phyloP scores from a whole-genome alignment of 306 rosid species.

The Quercus alba region DNA sequence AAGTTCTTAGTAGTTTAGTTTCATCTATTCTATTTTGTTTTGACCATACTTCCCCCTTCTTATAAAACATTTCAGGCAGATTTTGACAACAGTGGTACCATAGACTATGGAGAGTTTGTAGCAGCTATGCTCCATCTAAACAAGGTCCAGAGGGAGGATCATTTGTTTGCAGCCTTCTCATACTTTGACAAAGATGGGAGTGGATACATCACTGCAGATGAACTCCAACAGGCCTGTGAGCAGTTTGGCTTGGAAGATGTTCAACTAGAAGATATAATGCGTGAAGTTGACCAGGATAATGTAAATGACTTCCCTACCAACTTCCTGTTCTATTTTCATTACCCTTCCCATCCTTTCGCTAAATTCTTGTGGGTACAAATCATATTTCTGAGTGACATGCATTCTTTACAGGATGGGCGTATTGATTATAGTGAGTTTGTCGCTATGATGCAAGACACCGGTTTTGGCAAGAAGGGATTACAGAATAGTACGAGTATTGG shows the following conservation, averaged over 20 bases:
- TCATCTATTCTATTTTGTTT: not conserved
- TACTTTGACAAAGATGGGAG: constrained; percentile 95
- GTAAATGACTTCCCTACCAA: constrained; percentile 37
- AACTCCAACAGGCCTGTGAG: constrained; percentile 83
- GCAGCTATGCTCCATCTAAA: too few species aligned
- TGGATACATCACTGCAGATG: constrained; percentile 88
- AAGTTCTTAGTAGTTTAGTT: not conserved
- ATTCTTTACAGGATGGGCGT: constrained; percentile 82
- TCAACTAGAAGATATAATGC: constrained; percentile 73
- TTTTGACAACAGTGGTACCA: too few species aligned
- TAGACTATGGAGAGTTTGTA: too few species aligned
- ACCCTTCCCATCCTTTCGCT: not conserved
- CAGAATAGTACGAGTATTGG: constrained; percentile 31
- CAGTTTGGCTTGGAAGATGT: constrained; percentile 70
- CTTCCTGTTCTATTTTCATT: not conserved
- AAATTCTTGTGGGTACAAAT: not conserved
- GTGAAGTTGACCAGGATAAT: constrained; percentile 78
- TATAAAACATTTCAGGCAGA: too few species aligned
- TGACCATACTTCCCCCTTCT: constrained; percentile 2
- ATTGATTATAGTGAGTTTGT: constrained; percentile 92
- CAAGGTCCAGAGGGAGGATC: too few species aligned
- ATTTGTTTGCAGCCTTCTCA: constrained; percentile 76
- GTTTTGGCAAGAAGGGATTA: constrained; percentile 45
- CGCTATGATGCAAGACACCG: constrained; percentile 95
- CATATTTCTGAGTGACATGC: constrained; percentile 11